A percentile compares a stretch with the other conserved stretches of the same genome.
phyloP scores from a whole-genome alignment of 352 stramenopile genomes.

The Halophytophthora polymorphica region DNA sequence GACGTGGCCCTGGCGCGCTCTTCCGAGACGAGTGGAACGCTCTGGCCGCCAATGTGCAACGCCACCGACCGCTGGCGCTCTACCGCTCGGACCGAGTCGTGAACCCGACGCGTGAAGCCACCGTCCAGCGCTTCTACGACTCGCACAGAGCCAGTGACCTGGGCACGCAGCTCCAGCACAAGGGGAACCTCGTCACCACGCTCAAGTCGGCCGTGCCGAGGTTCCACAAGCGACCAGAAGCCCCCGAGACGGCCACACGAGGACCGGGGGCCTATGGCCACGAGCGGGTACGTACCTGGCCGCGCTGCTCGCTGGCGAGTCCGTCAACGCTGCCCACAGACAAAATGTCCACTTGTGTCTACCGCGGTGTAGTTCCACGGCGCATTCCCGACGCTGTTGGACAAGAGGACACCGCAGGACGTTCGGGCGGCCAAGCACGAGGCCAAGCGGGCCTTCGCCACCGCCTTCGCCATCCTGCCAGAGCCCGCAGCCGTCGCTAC shows the following conservation, averaged over 20 bases:
- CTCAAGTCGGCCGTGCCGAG: slow-evolving; percentile 50
- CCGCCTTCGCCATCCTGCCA: slow-evolving; percentile 27
- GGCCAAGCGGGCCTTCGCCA: slow-evolving; percentile 22
- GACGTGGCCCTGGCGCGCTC: slow-evolving; percentile 32
- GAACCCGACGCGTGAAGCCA: slow-evolving; percentile 37
- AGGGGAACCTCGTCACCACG: slow-evolving; percentile 33
- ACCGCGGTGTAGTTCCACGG: slow-evolving; percentile 42
- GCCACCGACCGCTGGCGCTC: slow-evolving; percentile 14
- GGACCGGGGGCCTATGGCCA: slow-evolving; percentile 45
- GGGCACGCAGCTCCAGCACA: slow-evolving; percentile 16
- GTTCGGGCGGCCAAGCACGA: slow-evolving; percentile 22
- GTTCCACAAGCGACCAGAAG: slow-evolving; percentile 22
- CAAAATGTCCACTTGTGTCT: neutral
- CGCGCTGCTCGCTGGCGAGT: neutral
- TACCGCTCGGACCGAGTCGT: slow-evolving; percentile 48
- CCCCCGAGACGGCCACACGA: slow-evolving; percentile 2
- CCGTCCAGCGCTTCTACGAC: slow-evolving; percentile 48
- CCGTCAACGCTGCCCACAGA: too few species aligned
- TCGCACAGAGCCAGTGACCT: slow-evolving; percentile 36
- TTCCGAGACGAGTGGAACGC: slow-evolving; percentile 47
- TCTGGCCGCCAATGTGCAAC: slow-evolving; percentile 26
- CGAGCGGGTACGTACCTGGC: slow-evolving; percentile 33
- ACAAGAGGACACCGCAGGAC: slow-evolving; percentile 27
- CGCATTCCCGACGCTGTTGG: slow-evolving; percentile 42
- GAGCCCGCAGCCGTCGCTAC: neutral